Evolutionary conservation across 225 moss, liverwort and hornwort genomes (phyloP).

Genomic region (Marchantia polymorpha): DNA sequence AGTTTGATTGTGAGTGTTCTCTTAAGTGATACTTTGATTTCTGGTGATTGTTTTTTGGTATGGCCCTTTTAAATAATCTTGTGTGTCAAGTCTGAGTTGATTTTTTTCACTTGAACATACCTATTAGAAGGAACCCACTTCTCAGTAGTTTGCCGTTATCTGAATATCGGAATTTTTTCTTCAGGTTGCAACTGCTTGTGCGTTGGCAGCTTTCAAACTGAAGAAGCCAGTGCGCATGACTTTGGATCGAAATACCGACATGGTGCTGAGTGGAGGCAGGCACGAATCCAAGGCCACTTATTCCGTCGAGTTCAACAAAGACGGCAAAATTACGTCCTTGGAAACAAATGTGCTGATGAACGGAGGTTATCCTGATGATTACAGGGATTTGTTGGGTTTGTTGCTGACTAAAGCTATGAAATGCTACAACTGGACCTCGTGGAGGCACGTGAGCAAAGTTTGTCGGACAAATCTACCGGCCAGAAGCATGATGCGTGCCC

Average conservation of each 20-base stretch:
- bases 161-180: background rate
- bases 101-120: background rate
- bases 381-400: background rate
- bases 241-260: slow-evolving; percentile 68
- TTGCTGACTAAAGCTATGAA: slow-evolving; percentile 9
- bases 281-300: slow-evolving; percentile 41
- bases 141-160: background rate
- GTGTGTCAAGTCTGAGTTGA: background rate
- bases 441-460: slow-evolving; percentile 37
- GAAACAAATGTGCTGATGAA: slow-evolving; percentile 40
- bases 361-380: slow-evolving; percentile 48
- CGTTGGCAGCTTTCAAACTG: slow-evolving; percentile 63
- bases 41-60: background rate
- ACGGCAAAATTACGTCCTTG: slow-evolving; percentile 56
- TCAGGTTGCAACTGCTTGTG: slow-evolving; percentile 56
- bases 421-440: slow-evolving; percentile 60
- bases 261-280: slow-evolving; percentile 53
- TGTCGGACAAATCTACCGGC: slow-evolving; percentile 56
- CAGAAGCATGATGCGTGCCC: slow-evolving; percentile 59
- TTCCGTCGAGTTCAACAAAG: slow-evolving; percentile 60
- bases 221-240: slow-evolving; percentile 52
- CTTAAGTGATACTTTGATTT: background rate
- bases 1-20: background rate
- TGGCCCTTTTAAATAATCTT: background rate
- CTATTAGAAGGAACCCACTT: background rate